These are phyloP conservation scores for Exserohilum rostratum DNA, from an alignment of 2,329 filamentous ascomycete species.

Conservation along the genomic window DNA sequence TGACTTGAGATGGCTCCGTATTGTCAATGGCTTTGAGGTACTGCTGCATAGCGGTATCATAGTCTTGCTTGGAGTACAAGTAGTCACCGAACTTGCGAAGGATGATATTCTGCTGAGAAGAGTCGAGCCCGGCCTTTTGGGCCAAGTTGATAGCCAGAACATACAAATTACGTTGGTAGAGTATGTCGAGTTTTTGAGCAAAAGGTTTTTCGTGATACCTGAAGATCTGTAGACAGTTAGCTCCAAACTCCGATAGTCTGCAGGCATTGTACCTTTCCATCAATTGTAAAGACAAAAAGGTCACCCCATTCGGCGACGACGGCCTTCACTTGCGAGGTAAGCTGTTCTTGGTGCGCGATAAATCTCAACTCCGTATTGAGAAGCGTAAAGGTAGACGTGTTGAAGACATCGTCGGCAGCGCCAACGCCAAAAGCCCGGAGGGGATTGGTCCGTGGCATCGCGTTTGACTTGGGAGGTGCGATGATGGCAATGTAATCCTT, in stretches of 20 bases:
- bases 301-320: slow-evolving; percentile 90
- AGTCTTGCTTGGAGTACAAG: slow-evolving; percentile 92
- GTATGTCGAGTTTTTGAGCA: slow-evolving; percentile 87
- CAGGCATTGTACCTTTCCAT: slow-evolving; percentile 74
- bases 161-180: slow-evolving; percentile 94
- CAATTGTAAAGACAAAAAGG: slow-evolving; percentile 85
- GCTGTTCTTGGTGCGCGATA: slow-evolving; percentile 84
- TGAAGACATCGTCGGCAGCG: slow-evolving; percentile 78
- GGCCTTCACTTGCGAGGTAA: slow-evolving; percentile 78
- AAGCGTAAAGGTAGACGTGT: slow-evolving; percentile 84
- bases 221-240: slow-evolving; percentile 65
- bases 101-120: slow-evolving; percentile 84
- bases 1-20: slow-evolving; percentile 94
- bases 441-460: slow-evolving; percentile 62
- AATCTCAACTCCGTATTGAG: slow-evolving; percentile 92
- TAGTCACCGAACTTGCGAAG: slow-evolving; percentile 94
- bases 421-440: slow-evolving; percentile 76
- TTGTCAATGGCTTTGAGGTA: slow-evolving; percentile 96
- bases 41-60: slow-evolving; percentile 98
- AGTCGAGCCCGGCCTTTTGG: slow-evolving; percentile 82
- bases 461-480: slow-evolving; percentile 72
- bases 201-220: slow-evolving; percentile 90
- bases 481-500: slow-evolving; percentile 87
- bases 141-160: slow-evolving; percentile 90
- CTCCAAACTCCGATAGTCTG: neutral